Base-by-base conservation (phyloP, 1,284 basidiomycete genomes). In the Apiotrichum porosum region DNA sequence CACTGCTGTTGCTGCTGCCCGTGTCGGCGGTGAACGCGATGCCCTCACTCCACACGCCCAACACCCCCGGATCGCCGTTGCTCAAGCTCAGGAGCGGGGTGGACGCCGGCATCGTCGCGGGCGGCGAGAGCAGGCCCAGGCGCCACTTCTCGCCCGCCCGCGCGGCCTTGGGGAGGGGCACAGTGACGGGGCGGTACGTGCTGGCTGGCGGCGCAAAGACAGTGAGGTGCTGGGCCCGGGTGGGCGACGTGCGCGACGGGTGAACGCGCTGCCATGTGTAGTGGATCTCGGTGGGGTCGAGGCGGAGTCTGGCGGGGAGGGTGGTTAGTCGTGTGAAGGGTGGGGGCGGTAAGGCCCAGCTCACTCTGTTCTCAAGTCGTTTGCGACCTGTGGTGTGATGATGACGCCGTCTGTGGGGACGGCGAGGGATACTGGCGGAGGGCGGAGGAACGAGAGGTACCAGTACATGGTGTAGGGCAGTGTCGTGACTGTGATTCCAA, bases 101-200 rank as follows among this genome's bases (percentile, higher is more conserved):
- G 19, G 22, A 33, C 17, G 28, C n/a, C 17, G 38, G 37, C 1
- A 15, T 15, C 10, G 17, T 9, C 3, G 40, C 46, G 10, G 48
- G 48, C 21, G 44, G 37, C 5, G 44, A 21, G 19, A 81, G 78
- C 10, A 90, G 74, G 5, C 83, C 70, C 6, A 92, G 78, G 3
- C 80, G 74, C 81, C 84, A 91, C 24, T 61, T 58, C 51, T 83
- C 77, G 5, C 81, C 82, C 14, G 79, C 71, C 34, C 75, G 69
- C 1, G 78, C 71, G 17, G 72, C 71, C 0, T 74, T 66, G 1
- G 88, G 87, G 4, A 81, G 73, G 0, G 83, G 80, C 0, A 92
- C 77, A 1, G 76, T 66, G 1, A 89, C 75, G 40, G 83, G 80
- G 61, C 85, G 86, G 74, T 89, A 90, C 6, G 83, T 82, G 39